These are phyloP conservation scores for Saksenaea oblongispora DNA, from an alignment of 371 early-diverging fungal species.

Conservation along the genomic window DNA sequence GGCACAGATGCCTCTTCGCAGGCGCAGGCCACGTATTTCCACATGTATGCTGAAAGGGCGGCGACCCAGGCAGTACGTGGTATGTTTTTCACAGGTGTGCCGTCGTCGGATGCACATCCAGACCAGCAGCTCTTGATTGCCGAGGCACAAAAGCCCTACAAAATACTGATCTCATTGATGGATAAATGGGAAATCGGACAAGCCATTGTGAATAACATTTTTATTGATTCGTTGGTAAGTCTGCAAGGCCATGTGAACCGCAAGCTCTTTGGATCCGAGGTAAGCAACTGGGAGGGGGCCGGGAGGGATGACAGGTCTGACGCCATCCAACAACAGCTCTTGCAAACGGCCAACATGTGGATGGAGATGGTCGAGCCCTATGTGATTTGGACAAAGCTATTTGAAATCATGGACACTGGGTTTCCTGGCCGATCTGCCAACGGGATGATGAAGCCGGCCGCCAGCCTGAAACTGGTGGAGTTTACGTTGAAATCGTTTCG, in stretches of 20 bases:
- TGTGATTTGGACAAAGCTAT: constrained; percentile 76
- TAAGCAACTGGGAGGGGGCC: constrained; percentile 14
- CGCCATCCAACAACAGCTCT: constrained; percentile 40
- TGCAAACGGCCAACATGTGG: constrained; percentile 86
- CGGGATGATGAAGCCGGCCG: constrained; percentile 12
- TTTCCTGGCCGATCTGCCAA: constrained; percentile 31
- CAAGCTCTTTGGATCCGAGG: constrained; percentile 44
- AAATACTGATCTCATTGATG: constrained; percentile 81
- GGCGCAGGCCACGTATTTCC: constrained; percentile 37
- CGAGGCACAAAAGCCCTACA: constrained; percentile 72
- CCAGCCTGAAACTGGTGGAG: constrained; percentile 57
- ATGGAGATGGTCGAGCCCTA: constrained; percentile 86
- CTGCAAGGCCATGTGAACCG: constrained; percentile 54
- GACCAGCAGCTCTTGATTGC: constrained; percentile 28
- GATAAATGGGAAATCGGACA: constrained; percentile 87
- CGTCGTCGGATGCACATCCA: constrained; percentile 12
- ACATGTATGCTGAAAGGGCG: constrained; percentile 38
- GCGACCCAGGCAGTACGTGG: constrained; percentile 51
- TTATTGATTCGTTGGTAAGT: constrained; percentile 71
- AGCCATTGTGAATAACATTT: constrained; percentile 70
- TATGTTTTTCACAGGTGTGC: constrained; percentile 48
- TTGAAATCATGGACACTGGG: constrained; percentile 51
- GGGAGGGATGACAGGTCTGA: too few relatives aligned
- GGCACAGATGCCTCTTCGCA: constrained; percentile 44
- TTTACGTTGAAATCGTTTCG: constrained; percentile 72